Conservation (phyloP, 352 stramenopile species). For the Phytophthora multivora region DNA sequence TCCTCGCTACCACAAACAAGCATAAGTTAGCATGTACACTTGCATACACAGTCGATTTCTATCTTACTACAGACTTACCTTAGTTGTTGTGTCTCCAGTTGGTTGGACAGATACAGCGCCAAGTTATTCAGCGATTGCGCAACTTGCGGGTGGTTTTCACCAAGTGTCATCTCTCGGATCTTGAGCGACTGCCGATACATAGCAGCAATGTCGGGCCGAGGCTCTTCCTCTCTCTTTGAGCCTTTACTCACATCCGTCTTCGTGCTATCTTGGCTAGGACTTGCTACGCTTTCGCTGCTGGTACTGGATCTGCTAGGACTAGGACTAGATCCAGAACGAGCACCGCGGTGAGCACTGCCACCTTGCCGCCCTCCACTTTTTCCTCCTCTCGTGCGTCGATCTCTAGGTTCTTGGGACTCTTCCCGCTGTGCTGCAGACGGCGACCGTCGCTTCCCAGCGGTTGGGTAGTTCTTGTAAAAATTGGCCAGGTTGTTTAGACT, state of each 20-base stretch:
- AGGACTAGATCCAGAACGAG: constrained; percentile 22
- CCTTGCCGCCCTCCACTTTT: constrained; percentile 17
- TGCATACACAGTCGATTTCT: neutral
- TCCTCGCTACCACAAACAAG: constrained; percentile 22
- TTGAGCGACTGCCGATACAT: constrained; percentile 82
- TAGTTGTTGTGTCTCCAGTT: constrained; percentile 57
- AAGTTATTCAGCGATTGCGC: constrained; percentile 85
- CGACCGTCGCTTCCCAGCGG: constrained; percentile 34
- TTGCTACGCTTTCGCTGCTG: constrained; percentile 33
- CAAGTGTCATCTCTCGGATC: constrained; percentile 72
- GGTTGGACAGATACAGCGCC: constrained; percentile 70
- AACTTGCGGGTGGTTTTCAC: constrained; percentile 75
- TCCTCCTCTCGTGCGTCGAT: constrained; percentile 16
- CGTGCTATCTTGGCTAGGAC: constrained; percentile 18
- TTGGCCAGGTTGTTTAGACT: constrained; percentile 87
- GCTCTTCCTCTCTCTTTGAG: constrained; percentile 17
- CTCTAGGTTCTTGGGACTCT: constrained; percentile 21
- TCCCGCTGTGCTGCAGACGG: constrained; percentile 32
- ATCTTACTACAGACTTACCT: constrained; percentile 39
- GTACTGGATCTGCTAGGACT: constrained; percentile 39
- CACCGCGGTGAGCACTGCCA: constrained; percentile 9
- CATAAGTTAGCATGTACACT: neutral
- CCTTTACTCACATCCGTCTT: neutral
- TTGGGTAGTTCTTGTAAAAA: constrained; percentile 81
- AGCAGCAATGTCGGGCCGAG: constrained; percentile 57